Conservation (phyloP, 495 filamentous ascomycete genomes). For the Penicillium maclennaniae region DNA sequence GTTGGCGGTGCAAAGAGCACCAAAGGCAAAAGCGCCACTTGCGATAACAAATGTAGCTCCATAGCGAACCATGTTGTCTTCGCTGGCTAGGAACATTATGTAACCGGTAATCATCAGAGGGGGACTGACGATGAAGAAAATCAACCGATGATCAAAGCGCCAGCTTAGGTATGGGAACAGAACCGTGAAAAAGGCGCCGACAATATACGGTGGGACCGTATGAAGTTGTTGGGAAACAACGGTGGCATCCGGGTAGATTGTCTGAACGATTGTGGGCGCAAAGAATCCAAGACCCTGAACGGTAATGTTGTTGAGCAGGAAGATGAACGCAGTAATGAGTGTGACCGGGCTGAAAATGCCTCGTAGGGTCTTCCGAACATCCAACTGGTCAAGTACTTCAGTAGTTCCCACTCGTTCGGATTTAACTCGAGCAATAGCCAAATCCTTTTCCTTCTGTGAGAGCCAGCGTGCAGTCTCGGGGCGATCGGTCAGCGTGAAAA, state of each 20-base stretch:
- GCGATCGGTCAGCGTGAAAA: conserved; percentile 61
- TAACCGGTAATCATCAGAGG: conserved; percentile 65
- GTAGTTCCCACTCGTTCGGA: conserved; percentile 65
- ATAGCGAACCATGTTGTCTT: conserved; percentile 53
- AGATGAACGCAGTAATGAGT: conserved; percentile 43
- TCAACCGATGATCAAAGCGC: conserved; percentile 49
- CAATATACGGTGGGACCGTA: conserved; percentile 68
- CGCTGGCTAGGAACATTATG: conserved; percentile 65
- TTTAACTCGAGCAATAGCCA: conserved; percentile 58
- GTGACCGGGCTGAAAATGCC: conserved; percentile 52
- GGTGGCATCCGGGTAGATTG: conserved; percentile 53
- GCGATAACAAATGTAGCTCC: conserved; percentile 70
- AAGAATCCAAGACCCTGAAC: conserved; percentile 64
- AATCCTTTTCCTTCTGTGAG: conserved; percentile 56
- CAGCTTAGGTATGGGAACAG: conserved; percentile 58
- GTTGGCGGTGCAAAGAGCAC: conserved; percentile 62
- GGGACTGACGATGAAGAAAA: conserved; percentile 43
- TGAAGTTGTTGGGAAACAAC: conserved; percentile 59
- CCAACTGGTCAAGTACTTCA: conserved; percentile 53
- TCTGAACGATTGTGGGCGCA: conserved; percentile 64
- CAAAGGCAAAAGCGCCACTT: conserved; percentile 51
- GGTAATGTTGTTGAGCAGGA: conserved; percentile 54
- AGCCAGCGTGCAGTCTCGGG: conserved; percentile 64
- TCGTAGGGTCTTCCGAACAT: conserved; percentile 38
- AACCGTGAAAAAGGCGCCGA: conserved; percentile 65